These are phyloP conservation scores for Vararia minispora DNA, from an alignment of 768 basidiomycete species.

Conservation along the genomic window DNA sequence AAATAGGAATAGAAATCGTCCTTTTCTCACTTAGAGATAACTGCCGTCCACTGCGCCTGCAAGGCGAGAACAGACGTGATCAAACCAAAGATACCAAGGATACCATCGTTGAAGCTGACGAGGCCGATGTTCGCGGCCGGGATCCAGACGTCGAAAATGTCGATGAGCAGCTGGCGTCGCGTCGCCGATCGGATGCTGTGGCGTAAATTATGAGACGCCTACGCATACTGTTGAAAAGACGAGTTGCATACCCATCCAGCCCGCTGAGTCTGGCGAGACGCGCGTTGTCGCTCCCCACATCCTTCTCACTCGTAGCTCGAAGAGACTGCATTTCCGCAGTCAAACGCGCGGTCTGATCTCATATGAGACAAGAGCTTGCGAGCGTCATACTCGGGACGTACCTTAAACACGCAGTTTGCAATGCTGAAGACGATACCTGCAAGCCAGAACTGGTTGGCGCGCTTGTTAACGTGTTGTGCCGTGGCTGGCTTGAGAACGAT, in stretches of 20 bases:
- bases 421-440: constrained; percentile 79
- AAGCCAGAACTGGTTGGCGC: constrained; percentile 80
- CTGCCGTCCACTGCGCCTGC: constrained; percentile 9
- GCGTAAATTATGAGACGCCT: constrained; percentile 6
- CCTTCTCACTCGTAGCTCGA: constrained; percentile 50
- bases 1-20: not conserved
- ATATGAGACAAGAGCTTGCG: not conserved
- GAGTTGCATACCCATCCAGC: constrained; percentile 37
- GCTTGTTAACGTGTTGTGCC: constrained; percentile 45
- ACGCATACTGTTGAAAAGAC: not conserved
- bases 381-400: constrained; percentile 15
- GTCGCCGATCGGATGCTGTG: constrained; percentile 50
- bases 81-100: constrained; percentile 72
- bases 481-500: constrained; percentile 49
- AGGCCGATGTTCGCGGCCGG: constrained; percentile 77
- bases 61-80: constrained; percentile 29
- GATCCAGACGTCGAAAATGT: constrained; percentile 81
- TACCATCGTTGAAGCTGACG: constrained; percentile 71
- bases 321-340: constrained; percentile 48
- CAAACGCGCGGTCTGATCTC: constrained; percentile 43
- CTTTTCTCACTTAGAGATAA: constrained; percentile 8
- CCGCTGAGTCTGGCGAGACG: constrained; percentile 53
- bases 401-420: constrained; percentile 58
- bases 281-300: constrained; percentile 51
- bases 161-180: constrained; percentile 74